Base-by-base conservation (phyloP, 1,284 basidiomycete species). In the Pseudozyma sp. region DNA sequence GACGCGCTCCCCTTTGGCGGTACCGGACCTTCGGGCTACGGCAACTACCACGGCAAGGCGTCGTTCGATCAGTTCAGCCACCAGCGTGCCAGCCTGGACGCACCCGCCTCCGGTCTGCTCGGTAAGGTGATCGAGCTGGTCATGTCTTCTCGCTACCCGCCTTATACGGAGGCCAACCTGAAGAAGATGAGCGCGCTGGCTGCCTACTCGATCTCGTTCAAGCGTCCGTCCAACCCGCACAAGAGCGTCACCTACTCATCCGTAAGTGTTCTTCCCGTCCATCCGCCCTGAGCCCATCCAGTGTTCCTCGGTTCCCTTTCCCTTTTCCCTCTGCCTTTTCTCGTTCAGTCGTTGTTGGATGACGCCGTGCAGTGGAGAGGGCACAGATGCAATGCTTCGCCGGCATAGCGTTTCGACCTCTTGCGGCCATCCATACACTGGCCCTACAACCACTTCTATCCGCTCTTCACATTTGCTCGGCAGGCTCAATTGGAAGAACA, bases 1-100 rank as follows among this genome's bases (percentile, higher is more conserved):
- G 78, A 89, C 13, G 82, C 86, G 3, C 85, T 89, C 60, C 90
- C 90, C 56, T 88, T 79, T 86, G 89, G 62, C 74, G 89, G 53
- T 68, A 85, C 62, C 79, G 87, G 74, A 37, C 86, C 84, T 19
- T 60, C 77, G 84, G 88, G 84, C 17, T 81, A 88, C 69, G 88
- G 88, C 6, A 67, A 68, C 34, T 87, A 88, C 78, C 83, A 87
- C 46, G 85, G 87, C 50, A 86, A 87, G 75, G 78, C 85, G 42
- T 84, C 84, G 40, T 89, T 87, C 75, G 87, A 89, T 53, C 82
- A 81, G 37, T 89, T 88, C 80, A 86, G 86, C 3, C 87, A 89
- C 72, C 64, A 81, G 45, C 86, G 88, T 14, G 83, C 85, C 29
- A 86, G 82, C 16, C 72, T 88, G 19, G 84, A 87, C 51, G 84